Evolutionary conservation across 768 basidiomycete species (phyloP).

Genomic region (Sarcomyxa edulis): DNA sequence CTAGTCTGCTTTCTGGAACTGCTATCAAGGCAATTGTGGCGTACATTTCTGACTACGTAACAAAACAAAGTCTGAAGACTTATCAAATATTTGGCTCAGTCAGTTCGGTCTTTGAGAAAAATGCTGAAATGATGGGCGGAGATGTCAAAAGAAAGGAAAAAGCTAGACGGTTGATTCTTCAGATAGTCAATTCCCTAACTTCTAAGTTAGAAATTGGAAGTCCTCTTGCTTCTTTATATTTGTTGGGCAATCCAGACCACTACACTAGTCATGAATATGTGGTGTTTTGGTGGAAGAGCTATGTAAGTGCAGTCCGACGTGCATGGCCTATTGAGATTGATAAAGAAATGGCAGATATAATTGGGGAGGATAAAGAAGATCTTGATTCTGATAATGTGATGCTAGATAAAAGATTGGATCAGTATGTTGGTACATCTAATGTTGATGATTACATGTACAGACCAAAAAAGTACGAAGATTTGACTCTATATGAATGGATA

Average conservation of each 20-base stretch:
- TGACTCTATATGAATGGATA: slow-evolving; percentile 25
- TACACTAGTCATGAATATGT: slow-evolving; percentile 25
- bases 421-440: slow-evolving; percentile 13
- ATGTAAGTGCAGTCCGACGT: slow-evolving; percentile 12
- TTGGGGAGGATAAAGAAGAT: too few relatives aligned
- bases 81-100: slow-evolving; percentile 28
- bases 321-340: slow-evolving; percentile 8
- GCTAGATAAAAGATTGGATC: slow-evolving; percentile 12
- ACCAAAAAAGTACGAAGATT: slow-evolving; percentile 12
- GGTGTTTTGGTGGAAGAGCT: slow-evolving; percentile 8
- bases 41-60: slow-evolving; percentile 33
- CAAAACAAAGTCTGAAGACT: slow-evolving; percentile 26
- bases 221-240: slow-evolving; percentile 20
- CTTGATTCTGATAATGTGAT: slow-evolving; percentile 13
- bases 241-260: slow-evolving; percentile 22
- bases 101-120: slow-evolving; percentile 15
- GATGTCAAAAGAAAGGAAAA: slow-evolving; percentile 6
- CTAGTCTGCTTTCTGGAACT: slow-evolving; percentile 26
- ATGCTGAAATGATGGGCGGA: slow-evolving; percentile 13
- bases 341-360: slow-evolving; percentile 9
- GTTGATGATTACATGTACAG: slow-evolving; percentile 23
- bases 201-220: slow-evolving; percentile 23
- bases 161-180: slow-evolving; percentile 17
- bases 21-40: slow-evolving; percentile 24
- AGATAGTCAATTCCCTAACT: slow-evolving; percentile 22